Conservation (phyloP, 352 stramenopile species). For the Aphanomyces cochlioides region DNA sequence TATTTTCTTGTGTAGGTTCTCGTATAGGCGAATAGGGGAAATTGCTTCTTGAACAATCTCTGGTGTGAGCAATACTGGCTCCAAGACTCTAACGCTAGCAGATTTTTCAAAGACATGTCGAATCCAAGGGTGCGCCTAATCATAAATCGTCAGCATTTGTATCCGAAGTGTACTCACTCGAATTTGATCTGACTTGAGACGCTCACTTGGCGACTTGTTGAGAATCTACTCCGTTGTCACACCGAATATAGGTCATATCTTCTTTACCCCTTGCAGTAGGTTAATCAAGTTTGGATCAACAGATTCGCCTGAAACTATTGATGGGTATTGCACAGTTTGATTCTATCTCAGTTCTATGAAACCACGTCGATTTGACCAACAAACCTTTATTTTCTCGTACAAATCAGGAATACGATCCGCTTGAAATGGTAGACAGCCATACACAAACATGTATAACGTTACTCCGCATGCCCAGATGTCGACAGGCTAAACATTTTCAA, state of each 20-base stretch:
- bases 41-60: constrained; percentile 3
- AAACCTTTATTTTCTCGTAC: constrained; percentile 87
- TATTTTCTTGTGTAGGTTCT: constrained; percentile 14
- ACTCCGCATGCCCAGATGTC: constrained; percentile 96
- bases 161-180: constrained; percentile 37
- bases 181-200: constrained; percentile 64
- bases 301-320: constrained; percentile 42
- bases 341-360: constrained; percentile 42
- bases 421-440: constrained; percentile 90
- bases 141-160: background rate
- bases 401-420: constrained; percentile 86
- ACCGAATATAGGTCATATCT: background rate
- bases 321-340: constrained; percentile 54
- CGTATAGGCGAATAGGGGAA: constrained; percentile 8
- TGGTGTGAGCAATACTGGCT: constrained; percentile 2
- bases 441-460: constrained; percentile 96
- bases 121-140: constrained; percentile 7
- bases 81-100: background rate
- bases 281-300: constrained; percentile 61
- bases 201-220: constrained; percentile 59
- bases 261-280: constrained; percentile 52
- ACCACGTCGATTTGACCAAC: too few relatives aligned
- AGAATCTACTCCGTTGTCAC: constrained; percentile 46
- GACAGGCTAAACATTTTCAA: constrained; percentile 39
- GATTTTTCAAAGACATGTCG: background rate